Conservation (phyloP, 129 eudicot genomes). For the Rutidosis leptorrhynchoides region DNA sequence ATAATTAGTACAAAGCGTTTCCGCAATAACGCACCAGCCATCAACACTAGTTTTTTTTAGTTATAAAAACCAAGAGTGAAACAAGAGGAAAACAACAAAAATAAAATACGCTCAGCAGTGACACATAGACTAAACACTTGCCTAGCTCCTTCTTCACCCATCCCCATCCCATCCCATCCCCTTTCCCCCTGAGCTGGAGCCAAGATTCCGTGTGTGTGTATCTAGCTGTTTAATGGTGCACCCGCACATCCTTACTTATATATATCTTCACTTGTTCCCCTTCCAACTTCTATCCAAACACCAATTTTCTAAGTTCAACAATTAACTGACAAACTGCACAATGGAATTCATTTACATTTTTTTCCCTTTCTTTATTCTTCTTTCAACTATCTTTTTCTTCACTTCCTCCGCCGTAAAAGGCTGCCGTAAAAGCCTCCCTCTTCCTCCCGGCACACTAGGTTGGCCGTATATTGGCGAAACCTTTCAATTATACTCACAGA, state of each 20-base stretch:
- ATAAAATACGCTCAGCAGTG: background rate
- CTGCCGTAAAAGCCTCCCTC: constrained; percentile 45
- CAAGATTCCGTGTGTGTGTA: constrained; percentile 65
- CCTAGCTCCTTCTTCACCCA: constrained; percentile 24
- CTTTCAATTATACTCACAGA: constrained; percentile 86
- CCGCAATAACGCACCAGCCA: too few relatives aligned
- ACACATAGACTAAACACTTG: constrained; percentile 18
- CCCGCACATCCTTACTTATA: constrained; percentile 35
- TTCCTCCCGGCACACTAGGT: constrained; percentile 94
- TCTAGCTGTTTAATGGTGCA: constrained; percentile 57
- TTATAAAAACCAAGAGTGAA: background rate
- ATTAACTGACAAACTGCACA: constrained; percentile 1
- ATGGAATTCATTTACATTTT: constrained; percentile 51
- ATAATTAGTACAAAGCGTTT: too few relatives aligned
- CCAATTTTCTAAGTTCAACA: background rate
- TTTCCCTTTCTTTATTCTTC: constrained; percentile 15
- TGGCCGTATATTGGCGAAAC: constrained; percentile 97
- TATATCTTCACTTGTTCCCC: constrained; percentile 44
- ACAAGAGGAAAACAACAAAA: background rate
- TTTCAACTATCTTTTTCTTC: constrained; percentile 27
- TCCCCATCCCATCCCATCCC: constrained; percentile 17
- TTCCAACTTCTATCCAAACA: constrained; percentile 26
- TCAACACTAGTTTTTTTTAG: background rate
- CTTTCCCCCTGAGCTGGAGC: constrained; percentile 59
- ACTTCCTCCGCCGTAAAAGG: constrained; percentile 27